A percentile compares a stretch with the other conserved stretches of the same genome.
Evolutionary conservation across 176 grass and related monocot genomes (phyloP).

Genomic region (Neostapfia colusana): DNA sequence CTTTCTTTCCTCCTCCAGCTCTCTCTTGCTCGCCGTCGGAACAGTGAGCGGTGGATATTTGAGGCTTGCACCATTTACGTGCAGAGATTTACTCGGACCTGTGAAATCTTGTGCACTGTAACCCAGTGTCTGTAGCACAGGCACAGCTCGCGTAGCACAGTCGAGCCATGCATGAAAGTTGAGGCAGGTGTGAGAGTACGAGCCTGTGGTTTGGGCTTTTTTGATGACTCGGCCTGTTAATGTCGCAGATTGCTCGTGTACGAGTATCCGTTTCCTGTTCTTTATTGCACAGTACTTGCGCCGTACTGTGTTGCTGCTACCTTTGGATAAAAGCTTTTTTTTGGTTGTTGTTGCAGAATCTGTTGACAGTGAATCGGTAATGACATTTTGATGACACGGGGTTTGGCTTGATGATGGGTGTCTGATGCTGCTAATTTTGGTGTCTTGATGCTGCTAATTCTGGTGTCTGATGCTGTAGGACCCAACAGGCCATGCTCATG

Average conservation of each 20-base stretch:
- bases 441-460: background rate
- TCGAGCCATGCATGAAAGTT: background rate
- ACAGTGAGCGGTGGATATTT: background rate
- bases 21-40: no score
- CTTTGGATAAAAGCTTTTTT: background rate
- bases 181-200: background rate
- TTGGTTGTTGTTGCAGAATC: no score
- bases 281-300: background rate
- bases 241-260: background rate
- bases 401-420: background rate
- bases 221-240: background rate
- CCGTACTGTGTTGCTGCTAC: background rate
- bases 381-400: background rate
- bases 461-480: no score
- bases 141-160: background rate
- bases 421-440: background rate
- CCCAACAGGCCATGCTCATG: background rate
- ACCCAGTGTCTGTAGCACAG: no score
- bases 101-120: background rate
- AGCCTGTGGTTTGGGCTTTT: conserved; percentile 1
- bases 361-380: background rate
- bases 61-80: background rate
- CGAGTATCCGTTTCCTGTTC: background rate
- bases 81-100: background rate
- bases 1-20: conserved; percentile 15